Base-by-base conservation (phyloP, 768 basidiomycete genomes). In the Leccinum longicurvipes region DNA sequence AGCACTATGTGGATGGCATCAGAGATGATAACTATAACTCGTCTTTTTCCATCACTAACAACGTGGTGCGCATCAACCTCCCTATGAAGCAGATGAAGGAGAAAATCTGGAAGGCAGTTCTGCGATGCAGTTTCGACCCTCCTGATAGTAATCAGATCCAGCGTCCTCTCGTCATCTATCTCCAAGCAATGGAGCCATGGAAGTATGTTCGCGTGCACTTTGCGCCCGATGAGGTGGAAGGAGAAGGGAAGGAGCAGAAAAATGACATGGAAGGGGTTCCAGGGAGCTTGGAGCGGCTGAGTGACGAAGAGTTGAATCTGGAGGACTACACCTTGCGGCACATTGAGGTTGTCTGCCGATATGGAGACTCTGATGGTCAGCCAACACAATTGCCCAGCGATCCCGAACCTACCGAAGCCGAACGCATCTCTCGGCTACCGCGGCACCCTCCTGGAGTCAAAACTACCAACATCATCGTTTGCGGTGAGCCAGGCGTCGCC, bases 401-500 rank as follows among this genome's bases (percentile, higher is more conserved):
- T 29, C 53, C 59, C 1, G 57, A 58, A 25, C 57, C 8, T 1
- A 53, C 53, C 27, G 65, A 68, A 46, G 53, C 55, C 6, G 53
- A 68, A 1, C 66, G 65, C 17, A 52, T 66, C 36, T 57, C 54
- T 10, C 42, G 27, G 15, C 53, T 66, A 14, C 64, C 57, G 8
- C 55, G 45, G 15, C 64, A 69, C 47, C 62, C 58, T 9, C 67
- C 53, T 0, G 57, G 62, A 3, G 34, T 48, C 9, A 60, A 60
- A 42, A 64, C 70, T 1, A 68, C 52, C 47, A 79, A 77, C 51
- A 60, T 79, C 44, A 61, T 79, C n/a, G 36, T 79, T 17, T 78
- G 78, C 46, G 77, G 78, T 7, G 73, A 77, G 50, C 67, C 72
- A 2, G 77, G 77, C n/a, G 54, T 60, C n/a, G 69, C 61, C 15